These are phyloP conservation scores for Rhodotorula sp. DNA, from an alignment of 1,284 basidiomycete species.

Conservation along the genomic window DNA sequence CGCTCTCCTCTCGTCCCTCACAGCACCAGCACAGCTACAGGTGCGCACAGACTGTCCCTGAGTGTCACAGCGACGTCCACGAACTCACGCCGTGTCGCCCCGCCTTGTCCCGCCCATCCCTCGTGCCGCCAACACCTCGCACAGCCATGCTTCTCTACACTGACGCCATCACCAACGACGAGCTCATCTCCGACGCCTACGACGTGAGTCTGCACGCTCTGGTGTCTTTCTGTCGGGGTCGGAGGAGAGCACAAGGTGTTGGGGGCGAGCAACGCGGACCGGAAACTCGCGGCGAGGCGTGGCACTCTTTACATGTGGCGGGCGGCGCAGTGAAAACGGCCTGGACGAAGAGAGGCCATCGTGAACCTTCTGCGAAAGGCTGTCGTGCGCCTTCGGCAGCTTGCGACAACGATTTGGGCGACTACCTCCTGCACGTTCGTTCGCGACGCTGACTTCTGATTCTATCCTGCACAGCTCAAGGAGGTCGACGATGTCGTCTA, in stretches of 20 bases:
- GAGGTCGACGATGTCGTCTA: conserved; percentile 76
- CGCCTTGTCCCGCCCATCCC: background rate
- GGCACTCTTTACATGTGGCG: no score
- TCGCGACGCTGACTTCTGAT: background rate
- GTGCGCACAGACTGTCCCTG: background rate
- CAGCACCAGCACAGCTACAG: conserved; percentile 1
- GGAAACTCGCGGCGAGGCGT: no score
- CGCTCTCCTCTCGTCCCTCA: no score
- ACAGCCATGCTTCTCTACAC: conserved; percentile 69
- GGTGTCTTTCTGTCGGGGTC: no score
- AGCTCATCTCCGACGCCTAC: conserved; percentile 96
- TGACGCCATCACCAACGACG: conserved; percentile 72
- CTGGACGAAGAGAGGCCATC: no score
- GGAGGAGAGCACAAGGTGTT: no score
- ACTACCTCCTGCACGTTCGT: background rate
- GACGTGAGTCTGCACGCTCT: conserved; percentile 57
- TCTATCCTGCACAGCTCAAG: conserved; percentile 54
- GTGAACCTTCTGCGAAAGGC: no score
- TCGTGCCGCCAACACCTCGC: background rate
- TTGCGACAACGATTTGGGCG: background rate
- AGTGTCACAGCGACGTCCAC: no score
- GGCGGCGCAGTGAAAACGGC: no score
- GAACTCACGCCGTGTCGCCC: no score
- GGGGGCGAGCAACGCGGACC: no score
- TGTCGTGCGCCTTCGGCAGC: no score